A percentile compares a stretch with the other conserved stretches of the same genome.
Evolutionary conservation across 345 rosid genomes (phyloP).

Genomic region (Syzygium jambos): DNA sequence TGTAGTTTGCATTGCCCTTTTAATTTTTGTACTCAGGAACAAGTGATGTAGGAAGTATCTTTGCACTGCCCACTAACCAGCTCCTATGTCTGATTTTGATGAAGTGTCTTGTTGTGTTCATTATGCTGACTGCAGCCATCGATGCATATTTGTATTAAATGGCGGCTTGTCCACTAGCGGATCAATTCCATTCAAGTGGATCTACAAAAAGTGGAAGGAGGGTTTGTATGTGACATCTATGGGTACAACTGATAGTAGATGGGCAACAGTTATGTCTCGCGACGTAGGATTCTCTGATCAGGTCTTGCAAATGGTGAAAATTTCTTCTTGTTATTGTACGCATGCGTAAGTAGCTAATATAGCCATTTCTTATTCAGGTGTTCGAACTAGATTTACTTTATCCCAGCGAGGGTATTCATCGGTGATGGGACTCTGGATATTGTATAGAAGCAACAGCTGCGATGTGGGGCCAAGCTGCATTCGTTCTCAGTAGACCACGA

Average conservation of each 20-base stretch:
- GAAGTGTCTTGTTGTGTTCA: too few species aligned
- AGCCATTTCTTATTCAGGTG: constrained; percentile 33
- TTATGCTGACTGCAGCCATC: too few species aligned
- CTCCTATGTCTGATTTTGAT: too few species aligned
- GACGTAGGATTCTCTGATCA: constrained; percentile 81
- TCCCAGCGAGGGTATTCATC: constrained; percentile 95
- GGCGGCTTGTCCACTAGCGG: constrained; percentile 20
- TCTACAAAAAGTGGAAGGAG: constrained; percentile 95
- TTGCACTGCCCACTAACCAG: too few species aligned
- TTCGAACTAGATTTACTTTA: constrained; percentile 95
- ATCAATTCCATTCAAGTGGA: constrained; percentile 92
- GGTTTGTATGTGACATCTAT: constrained; percentile 85
- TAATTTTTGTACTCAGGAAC: neutral
- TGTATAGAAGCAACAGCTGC: constrained; percentile 96
- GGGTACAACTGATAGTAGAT: constrained; percentile 89
- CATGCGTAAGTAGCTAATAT: neutral
- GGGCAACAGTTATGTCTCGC: constrained; percentile 96
- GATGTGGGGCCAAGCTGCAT: constrained; percentile 84
- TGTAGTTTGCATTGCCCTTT: neutral
- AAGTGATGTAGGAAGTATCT: too few species aligned
- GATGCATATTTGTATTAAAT: too few species aligned
- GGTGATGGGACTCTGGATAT: constrained; percentile 78
- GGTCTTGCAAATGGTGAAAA: constrained; percentile 21
- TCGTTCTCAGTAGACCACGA: constrained; percentile 71
- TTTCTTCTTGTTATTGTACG: neutral